Percentiles rank a stretch among this genome's conserved stretches.
Conservation (phyloP, 2,329 filamentous ascomycete species). For the Phaeosphaeria sp. region DNA sequence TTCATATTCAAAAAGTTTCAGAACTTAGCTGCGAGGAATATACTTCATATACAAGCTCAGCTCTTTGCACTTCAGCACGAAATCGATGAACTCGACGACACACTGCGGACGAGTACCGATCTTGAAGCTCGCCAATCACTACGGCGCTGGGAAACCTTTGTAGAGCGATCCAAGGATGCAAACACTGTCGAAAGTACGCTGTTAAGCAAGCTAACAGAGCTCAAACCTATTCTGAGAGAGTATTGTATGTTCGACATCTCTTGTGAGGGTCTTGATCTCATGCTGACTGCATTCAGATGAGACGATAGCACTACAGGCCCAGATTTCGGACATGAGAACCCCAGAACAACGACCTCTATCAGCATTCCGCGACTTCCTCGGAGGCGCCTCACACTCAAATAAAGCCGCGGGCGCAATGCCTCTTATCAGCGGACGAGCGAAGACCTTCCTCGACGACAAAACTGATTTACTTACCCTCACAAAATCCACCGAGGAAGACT, state of each 20-base stretch:
- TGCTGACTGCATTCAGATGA: constrained; percentile 2
- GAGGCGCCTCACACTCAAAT: not conserved
- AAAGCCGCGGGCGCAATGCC: not conserved
- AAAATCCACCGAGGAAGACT: constrained; percentile 8
- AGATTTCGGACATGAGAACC: not conserved
- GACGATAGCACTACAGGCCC: not conserved
- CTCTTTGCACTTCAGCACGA: constrained; percentile 6
- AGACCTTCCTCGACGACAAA: constrained; percentile 3
- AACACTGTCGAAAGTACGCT: not conserved
- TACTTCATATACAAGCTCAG: constrained; percentile 17
- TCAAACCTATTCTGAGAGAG: constrained; percentile 1
- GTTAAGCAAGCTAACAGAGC: not conserved
- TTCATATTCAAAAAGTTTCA: constrained; percentile 29
- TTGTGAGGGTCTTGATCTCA: not conserved
- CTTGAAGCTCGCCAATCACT: not conserved
- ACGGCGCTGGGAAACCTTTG: constrained; percentile 6
- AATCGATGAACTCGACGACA: constrained; percentile 5
- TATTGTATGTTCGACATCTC: constrained; percentile 2
- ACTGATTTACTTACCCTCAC: constrained; percentile 5
- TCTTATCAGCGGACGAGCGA: constrained; percentile 6
- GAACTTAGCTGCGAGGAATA: constrained; percentile 17
- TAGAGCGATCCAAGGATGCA: not conserved
- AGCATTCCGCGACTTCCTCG: constrained; percentile 6
- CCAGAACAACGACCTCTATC: not conserved
- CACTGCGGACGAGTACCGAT: not conserved